Evolutionary conservation across 257 asterid species (phyloP).

Genomic region (Nicotiana undulata): DNA sequence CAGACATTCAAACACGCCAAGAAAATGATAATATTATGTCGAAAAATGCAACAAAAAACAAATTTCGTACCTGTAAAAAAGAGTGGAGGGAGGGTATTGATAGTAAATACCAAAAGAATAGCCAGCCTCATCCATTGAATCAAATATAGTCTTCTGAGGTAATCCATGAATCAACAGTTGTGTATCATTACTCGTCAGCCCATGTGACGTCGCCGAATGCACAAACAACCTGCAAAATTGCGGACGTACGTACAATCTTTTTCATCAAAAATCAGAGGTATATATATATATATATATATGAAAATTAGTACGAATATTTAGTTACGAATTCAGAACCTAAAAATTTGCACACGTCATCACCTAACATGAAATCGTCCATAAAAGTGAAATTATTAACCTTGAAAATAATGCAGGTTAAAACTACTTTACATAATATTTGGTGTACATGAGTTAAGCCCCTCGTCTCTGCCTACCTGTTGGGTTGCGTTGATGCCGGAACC

Average conservation of each 20-base stretch:
- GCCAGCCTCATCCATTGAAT: constrained; percentile 53
- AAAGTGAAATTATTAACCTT: no score
- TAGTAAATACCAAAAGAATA: constrained; percentile 53
- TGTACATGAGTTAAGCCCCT: no score
- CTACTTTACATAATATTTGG: no score
- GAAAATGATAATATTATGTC: no score
- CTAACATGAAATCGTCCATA: no score
- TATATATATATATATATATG: no score
- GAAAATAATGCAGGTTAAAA: no score
- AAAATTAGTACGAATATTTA: no score
- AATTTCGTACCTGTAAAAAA: constrained; percentile 37
- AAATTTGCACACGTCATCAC: no score
- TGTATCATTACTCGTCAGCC: constrained; percentile 37
- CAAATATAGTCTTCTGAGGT: constrained; percentile 73
- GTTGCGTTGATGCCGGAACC: constrained; percentile 73
- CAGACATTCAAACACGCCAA: no score
- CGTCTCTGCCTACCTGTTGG: constrained; percentile 34
- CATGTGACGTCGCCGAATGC: constrained; percentile 63
- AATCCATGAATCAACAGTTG: constrained; percentile 37
- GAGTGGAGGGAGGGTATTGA: constrained; percentile 62
- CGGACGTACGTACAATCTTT: not conserved
- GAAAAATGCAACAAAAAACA: not conserved
- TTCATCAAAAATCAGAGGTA: no score
- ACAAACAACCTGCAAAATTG: constrained; percentile 28
- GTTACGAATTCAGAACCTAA: no score